Percentiles rank a stretch among this genome's conserved stretches.
phyloP scores from a whole-genome alignment of 75 land plant species.

The Pinus albicaulis region DNA sequence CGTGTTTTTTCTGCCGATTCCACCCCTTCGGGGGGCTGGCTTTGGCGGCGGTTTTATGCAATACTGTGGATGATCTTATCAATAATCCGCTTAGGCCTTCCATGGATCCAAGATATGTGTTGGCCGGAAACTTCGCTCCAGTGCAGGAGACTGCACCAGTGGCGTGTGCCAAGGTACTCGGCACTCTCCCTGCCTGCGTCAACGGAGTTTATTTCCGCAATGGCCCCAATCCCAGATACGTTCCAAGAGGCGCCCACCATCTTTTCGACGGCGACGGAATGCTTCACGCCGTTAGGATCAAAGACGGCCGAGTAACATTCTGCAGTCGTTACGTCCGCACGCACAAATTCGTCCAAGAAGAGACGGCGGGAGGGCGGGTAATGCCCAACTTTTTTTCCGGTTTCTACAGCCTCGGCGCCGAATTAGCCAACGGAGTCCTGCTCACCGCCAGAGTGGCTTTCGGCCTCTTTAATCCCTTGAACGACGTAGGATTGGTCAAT shows the following conservation, averaged over 20 bases:
- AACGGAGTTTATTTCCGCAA: slow-evolving; percentile 80
- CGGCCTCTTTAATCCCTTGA: slow-evolving; percentile 34
- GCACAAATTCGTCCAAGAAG: slow-evolving; percentile 50
- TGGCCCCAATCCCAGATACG: slow-evolving; percentile 71
- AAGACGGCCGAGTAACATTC: slow-evolving; percentile 37
- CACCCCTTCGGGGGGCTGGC: no score
- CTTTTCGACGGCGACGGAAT: slow-evolving; percentile 91
- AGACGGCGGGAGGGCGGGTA: slow-evolving; percentile 28
- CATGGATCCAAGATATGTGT: slow-evolving; percentile 48
- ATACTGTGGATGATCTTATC: slow-evolving; percentile 43
- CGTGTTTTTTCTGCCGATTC: no score
- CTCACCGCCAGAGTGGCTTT: slow-evolving; percentile 18
- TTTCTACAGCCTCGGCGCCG: slow-evolving; percentile 35
- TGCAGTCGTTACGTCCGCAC: slow-evolving; percentile 74
- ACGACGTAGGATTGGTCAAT: slow-evolving; percentile 65
- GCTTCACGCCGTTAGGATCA: slow-evolving; percentile 63
- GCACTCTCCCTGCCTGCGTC: slow-evolving; percentile 48
- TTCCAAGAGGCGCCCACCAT: slow-evolving; percentile 56
- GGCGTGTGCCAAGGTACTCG: slow-evolving; percentile 24
- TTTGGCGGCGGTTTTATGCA: slow-evolving; percentile 9
- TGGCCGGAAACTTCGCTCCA: slow-evolving; percentile 62
- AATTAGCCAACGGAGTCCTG: slow-evolving; percentile 49
- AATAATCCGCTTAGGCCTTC: slow-evolving; percentile 27
- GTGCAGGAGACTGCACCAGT: slow-evolving; percentile 58
- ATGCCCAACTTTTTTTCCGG: slow-evolving; percentile 51